Base-by-base conservation (phyloP, 2,329 filamentous ascomycete genomes). In the Pleurostoma richardsiae region DNA sequence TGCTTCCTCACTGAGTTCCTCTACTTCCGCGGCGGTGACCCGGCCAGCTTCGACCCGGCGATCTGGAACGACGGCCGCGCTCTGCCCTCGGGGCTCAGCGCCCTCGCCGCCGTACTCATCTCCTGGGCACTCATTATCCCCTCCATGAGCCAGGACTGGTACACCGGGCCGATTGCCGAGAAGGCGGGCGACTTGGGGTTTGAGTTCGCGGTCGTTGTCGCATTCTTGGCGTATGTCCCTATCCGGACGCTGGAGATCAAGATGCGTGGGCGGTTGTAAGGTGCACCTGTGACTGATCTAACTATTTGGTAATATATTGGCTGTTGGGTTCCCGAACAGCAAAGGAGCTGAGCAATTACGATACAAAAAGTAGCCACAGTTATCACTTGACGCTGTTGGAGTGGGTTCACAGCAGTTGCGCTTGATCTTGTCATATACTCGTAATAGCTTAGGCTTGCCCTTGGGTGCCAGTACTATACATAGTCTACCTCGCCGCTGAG, bases 101-200 rank as follows among this genome's bases (percentile, higher is more conserved):
- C 75, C 4, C 51, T 77, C 6, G 60, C 58, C 2, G 70, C 73
- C 1, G 75, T 65, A 3, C 40, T 72, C 3, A 53, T 72, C 10
- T 70, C 65, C 40, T 68, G 74, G 46, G 72, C 61, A 1, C 56
- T 83, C 6, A 71, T 83, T 3, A 66, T 83, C 6, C 80, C 80
- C 0, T 76, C 73, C 30, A 83, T 83, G 73, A 70, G 67, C 8
- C 76, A 82, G 59, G 74, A 71, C 3, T 83, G 79, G 79, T 84
- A 73, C 55, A 74, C 70, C 5, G 81, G 81, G 0, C 80, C 80
- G 0, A 76, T 84, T 54, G 80, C 79, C 1, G 63, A 71, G 59
- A 72, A 55, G 30, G 81, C 80, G 7, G 82, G 82, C 0, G 81
- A 86, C 53, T 76, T 85, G 59, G 82, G 82, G 0, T 83, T 85